These are phyloP conservation scores for Fusarium continuum DNA, from an alignment of 2,329 filamentous ascomycete species.

Conservation along the genomic window DNA sequence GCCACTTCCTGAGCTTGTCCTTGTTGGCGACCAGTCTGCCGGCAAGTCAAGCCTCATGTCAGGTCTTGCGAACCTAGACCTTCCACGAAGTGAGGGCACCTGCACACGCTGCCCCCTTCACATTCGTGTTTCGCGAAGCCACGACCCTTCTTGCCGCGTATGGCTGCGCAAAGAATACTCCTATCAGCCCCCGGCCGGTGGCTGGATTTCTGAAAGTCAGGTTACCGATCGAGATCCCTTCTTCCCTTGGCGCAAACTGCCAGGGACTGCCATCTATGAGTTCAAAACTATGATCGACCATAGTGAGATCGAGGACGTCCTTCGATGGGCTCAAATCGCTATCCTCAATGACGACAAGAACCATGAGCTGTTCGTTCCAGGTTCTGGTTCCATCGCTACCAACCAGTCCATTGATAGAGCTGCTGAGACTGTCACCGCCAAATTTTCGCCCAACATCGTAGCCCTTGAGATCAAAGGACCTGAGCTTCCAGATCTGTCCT, in stretches of 20 bases:
- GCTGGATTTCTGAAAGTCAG: constrained; percentile 54
- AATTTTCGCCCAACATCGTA: constrained; percentile 86
- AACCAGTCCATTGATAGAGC: constrained; percentile 48
- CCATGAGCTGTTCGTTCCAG: constrained; percentile 63
- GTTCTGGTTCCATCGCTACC: constrained; percentile 53
- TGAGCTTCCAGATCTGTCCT: constrained; percentile 76
- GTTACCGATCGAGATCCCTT: constrained; percentile 64
- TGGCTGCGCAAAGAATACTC: constrained; percentile 72
- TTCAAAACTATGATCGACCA: constrained; percentile 74
- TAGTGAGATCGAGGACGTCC: constrained; percentile 69
- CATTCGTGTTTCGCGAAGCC: constrained; percentile 71
- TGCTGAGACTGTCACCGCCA: constrained; percentile 60
- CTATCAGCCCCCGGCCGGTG: constrained; percentile 56
- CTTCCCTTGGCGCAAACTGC: constrained; percentile 70
- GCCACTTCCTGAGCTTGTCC: constrained; percentile 79
- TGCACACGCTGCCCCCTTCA: constrained; percentile 86
- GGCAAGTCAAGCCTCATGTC: constrained; percentile 80
- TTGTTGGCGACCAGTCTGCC: constrained; percentile 85
- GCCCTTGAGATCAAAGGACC: constrained; percentile 79
- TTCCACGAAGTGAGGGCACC: constrained; percentile 75
- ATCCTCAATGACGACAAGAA: constrained; percentile 73
- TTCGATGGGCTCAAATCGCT: constrained; percentile 80
- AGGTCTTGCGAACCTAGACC: constrained; percentile 73
- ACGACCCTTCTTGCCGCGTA: constrained; percentile 74
- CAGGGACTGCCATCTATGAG: constrained; percentile 55